Evolutionary conservation across 306 rosid genomes (phyloP).

Genomic region (Castanea sativa): DNA sequence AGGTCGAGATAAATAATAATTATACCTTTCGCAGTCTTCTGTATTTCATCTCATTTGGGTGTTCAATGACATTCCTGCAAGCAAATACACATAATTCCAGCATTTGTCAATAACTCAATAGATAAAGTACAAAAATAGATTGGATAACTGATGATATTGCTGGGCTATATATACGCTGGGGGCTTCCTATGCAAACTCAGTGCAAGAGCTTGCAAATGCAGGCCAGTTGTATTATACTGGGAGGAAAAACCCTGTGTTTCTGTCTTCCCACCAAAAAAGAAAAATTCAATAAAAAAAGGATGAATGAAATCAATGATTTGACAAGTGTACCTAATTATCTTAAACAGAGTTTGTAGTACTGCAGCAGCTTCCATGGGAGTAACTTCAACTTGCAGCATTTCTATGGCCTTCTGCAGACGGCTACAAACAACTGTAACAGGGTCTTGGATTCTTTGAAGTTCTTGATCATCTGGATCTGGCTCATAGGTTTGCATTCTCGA

Average conservation of each 20-base stretch:
- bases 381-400: constrained; percentile 58
- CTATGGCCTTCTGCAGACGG: constrained; percentile 60
- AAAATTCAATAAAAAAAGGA: not conserved
- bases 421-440: constrained; percentile 54
- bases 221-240: not conserved
- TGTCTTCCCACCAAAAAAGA: not conserved
- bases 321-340: constrained; percentile 64
- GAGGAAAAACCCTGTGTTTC: not conserved
- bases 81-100: constrained; percentile 16
- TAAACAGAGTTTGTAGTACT: constrained; percentile 66
- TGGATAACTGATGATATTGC: not conserved
- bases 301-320: not conserved
- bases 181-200: constrained; percentile 1
- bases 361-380: constrained; percentile 47
- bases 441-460: constrained; percentile 72
- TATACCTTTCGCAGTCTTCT: constrained; percentile 76
- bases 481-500: constrained; percentile 55
- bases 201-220: constrained; percentile 6
- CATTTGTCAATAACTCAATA: constrained; percentile 10
- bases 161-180: not conserved
- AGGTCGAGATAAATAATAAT: not conserved
- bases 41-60: constrained; percentile 74
- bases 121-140: constrained; percentile 5
- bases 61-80: constrained; percentile 77
- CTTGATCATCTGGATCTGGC: constrained; percentile 87